Evolutionary conservation across 306 rosid genomes (phyloP).

Genomic region (Biancaea sappan): DNA sequence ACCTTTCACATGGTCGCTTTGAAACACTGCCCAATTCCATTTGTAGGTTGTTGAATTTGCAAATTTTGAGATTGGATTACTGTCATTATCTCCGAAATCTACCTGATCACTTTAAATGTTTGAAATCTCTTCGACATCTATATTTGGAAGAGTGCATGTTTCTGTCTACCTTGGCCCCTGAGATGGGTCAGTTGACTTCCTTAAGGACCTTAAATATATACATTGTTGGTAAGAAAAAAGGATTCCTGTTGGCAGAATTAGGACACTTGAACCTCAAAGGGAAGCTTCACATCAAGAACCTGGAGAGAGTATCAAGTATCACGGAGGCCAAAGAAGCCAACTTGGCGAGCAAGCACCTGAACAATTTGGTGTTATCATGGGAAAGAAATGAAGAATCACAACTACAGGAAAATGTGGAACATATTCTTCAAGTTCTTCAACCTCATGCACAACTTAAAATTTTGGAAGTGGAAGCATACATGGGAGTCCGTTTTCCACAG

Average conservation of each 20-base stretch:
- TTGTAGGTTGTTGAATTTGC: slow-evolving; percentile 9
- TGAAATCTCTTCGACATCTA: slow-evolving; percentile 24
- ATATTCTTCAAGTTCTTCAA: slow-evolving; percentile 34
- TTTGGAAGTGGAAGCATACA: background rate
- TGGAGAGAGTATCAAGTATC: slow-evolving; percentile 25
- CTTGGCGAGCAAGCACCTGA: slow-evolving; percentile 21
- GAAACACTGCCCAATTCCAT: slow-evolving; percentile 15
- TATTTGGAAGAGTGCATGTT: background rate
- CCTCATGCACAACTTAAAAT: slow-evolving; percentile 7
- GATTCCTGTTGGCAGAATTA: slow-evolving; percentile 27
- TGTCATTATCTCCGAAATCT: background rate
- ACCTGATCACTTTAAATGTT: background rate
- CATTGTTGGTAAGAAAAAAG: slow-evolving; percentile 21
- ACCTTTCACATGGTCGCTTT: background rate
- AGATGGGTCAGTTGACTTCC: background rate
- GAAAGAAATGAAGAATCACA: background rate
- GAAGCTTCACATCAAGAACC: slow-evolving; percentile 17
- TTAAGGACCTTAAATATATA: background rate
- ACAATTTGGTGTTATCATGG: background rate
- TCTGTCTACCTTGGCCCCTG: slow-evolving; percentile 8
- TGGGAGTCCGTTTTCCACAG: background rate
- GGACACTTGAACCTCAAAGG: slow-evolving; percentile 20
- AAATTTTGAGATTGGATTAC: background rate
- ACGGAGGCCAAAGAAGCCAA: slow-evolving; percentile 19
- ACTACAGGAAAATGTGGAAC: slow-evolving; percentile 5